Evolutionary conservation across 306 rosid genomes (phyloP), one percentile per base, ranked within the genome.

Genomic region (Dalbergia cultrata): DNA sequence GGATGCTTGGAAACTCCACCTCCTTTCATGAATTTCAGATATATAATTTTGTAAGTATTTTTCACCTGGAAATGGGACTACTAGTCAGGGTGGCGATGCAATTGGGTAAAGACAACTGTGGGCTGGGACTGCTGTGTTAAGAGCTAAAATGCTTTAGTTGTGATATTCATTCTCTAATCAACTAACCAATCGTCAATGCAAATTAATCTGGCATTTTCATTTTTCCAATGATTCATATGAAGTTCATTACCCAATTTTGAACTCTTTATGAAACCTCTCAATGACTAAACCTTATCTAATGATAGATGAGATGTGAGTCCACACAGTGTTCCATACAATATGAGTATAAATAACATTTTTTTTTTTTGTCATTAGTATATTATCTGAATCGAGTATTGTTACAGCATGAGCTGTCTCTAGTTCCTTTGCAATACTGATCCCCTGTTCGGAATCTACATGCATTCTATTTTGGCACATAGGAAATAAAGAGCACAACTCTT

Each of bases 1-100:
- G 57, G 77, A 59, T 58, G 71, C 59, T 59, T 59, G 72, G 76
- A 47, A 67, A 72, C 3, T 44, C 17, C 35, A 12, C 74, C 63
- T 13, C 31, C 75, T 73, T 73, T 73, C 68, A 26, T 19, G 52
- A 64, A 26, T 44, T 72, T 72, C 66, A 37, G 33, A 62, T 65
- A 50, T 11, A 54, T 53, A 13, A 65, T 39, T 61, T 10, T 47
- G 72, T 21, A 9, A 79, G 64, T 45, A 33, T 70, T 61, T 13
- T 79, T 79, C 45, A 44, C 44, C 52, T 17, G 54, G 16, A 50
- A 21, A 50, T 62, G 54, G 34, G 43, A 34, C 41, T 70, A 60
- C 63, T 68, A 57, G 43, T 39, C 67, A 43, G 13, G 47, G 49
- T 43, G 37, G 47, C 34, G 39, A 39, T 67, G 74, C 1, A n/a